Percentiles rank a stretch among this genome's conserved stretches.
phyloP scores from a whole-genome alignment of 148 eudicot genomes.

The Nepenthes gracilis region DNA sequence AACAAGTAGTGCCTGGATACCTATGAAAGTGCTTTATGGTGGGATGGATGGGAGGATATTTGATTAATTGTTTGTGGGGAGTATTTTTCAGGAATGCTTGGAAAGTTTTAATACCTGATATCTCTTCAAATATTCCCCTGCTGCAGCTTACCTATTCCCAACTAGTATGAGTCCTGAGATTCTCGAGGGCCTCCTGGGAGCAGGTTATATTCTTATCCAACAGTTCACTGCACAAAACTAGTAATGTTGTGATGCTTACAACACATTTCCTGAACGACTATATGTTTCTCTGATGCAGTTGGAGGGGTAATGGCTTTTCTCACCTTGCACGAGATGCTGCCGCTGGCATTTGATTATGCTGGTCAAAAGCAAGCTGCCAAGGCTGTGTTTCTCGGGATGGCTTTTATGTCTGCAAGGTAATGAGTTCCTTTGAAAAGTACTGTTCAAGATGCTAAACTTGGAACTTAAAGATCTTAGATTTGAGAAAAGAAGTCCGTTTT shows the following conservation, averaged over 20 bases:
- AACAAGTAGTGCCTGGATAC: too few species aligned
- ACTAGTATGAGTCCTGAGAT: conserved; percentile 78
- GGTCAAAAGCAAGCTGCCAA: conserved; percentile 94
- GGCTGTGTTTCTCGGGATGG: conserved; percentile 96
- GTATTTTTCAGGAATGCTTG: too few species aligned
- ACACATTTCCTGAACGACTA: background rate
- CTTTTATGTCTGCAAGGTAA: conserved; percentile 99
- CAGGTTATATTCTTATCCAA: conserved; percentile 39
- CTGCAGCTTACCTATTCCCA: conserved; percentile 88
- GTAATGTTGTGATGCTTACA: background rate
- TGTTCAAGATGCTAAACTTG: background rate
- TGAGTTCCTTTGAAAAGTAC: background rate
- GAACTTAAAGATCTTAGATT: background rate
- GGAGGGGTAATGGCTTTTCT: conserved; percentile 99
- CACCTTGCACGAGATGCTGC: conserved; percentile 97
- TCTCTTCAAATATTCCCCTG: background rate
- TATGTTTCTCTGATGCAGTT: conserved; percentile 32
- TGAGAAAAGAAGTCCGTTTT: background rate
- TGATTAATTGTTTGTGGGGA: too few species aligned
- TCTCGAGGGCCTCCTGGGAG: conserved; percentile 87
- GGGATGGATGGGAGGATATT: too few species aligned
- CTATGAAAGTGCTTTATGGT: too few species aligned
- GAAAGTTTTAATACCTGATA: too few species aligned
- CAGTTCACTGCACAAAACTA: conserved; percentile 1
- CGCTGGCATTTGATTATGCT: conserved; percentile 95